phyloP scores from a whole-genome alignment of 176 grass and related monocot species.

The Saccharum officinarum region DNA sequence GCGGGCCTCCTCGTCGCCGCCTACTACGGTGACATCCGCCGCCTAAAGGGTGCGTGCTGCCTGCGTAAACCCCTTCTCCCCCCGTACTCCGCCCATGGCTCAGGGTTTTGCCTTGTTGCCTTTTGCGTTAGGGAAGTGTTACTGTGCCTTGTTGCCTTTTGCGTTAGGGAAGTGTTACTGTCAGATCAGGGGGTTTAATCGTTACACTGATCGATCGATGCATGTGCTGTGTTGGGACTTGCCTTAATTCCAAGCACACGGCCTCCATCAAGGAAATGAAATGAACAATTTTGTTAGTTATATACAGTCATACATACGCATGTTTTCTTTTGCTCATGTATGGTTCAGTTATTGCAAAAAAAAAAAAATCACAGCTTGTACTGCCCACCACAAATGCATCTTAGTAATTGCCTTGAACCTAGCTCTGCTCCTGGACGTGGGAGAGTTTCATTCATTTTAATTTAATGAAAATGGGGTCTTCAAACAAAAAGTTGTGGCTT shows the following conservation, averaged over 20 bases:
- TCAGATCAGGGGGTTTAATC: background rate
- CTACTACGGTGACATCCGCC: slow-evolving; percentile 13
- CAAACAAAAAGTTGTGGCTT: too few species aligned
- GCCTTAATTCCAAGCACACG: background rate
- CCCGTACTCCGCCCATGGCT: too few species aligned
- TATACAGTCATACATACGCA: too few species aligned
- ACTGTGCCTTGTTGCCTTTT: background rate
- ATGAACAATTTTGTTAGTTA: background rate
- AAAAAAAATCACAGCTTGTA: background rate
- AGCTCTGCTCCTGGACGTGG: too few species aligned
- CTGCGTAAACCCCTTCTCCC: background rate
- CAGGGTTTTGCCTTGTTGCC: background rate
- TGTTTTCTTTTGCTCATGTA: background rate
- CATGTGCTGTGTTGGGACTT: background rate
- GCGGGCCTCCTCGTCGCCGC: slow-evolving; percentile 20
- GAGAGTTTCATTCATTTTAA: too few species aligned
- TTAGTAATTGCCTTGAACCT: too few species aligned
- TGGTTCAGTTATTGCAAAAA: background rate
- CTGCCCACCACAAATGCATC: too few species aligned
- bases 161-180: background rate
- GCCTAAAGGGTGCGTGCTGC: slow-evolving; percentile 23
- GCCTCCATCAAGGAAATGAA: background rate
- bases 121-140: background rate
- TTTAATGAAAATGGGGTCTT: too few species aligned
- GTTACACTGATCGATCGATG: background rate